phyloP scores from a whole-genome alignment of 2,329 filamentous ascomycete species.

The Paramyrothecium sp. region DNA sequence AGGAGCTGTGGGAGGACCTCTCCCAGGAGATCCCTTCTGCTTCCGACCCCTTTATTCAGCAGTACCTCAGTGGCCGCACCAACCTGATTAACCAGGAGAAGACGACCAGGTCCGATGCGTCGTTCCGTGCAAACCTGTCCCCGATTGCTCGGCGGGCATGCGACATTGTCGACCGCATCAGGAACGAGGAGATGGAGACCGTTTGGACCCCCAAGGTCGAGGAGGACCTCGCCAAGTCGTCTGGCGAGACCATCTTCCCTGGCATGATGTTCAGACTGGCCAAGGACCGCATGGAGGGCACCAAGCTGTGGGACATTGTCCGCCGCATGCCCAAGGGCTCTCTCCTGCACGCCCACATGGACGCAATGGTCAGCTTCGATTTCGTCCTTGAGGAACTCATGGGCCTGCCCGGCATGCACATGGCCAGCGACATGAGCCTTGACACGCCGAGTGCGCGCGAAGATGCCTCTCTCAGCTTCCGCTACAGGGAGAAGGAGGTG shows the following conservation, averaged over 20 bases:
- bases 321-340: slow-evolving; percentile 85
- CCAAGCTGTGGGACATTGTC: slow-evolving; percentile 82
- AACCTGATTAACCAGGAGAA: slow-evolving; percentile 79
- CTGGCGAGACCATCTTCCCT: slow-evolving; percentile 68
- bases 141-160: slow-evolving; percentile 77
- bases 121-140: slow-evolving; percentile 73
- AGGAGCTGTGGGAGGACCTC: slow-evolving; percentile 60
- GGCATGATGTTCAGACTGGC: slow-evolving; percentile 93
- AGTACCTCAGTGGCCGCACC: slow-evolving; percentile 75
- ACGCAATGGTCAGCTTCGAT: slow-evolving; percentile 87
- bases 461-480: slow-evolving; percentile 59
- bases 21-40: slow-evolving; percentile 52
- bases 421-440: slow-evolving; percentile 61
- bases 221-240: slow-evolving; percentile 62
- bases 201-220: slow-evolving; percentile 77
- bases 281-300: slow-evolving; percentile 81
- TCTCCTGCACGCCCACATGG: slow-evolving; percentile 82
- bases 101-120: slow-evolving; percentile 71
- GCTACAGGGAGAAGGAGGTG: slow-evolving; percentile 48
- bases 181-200: slow-evolving; percentile 70
- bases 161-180: slow-evolving; percentile 76
- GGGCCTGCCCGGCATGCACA: slow-evolving; percentile 69
- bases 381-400: slow-evolving; percentile 74
- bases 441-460: slow-evolving; percentile 50
- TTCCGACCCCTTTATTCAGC: slow-evolving; percentile 74